phyloP scores from a whole-genome alignment of 441 rosid species.

The Bruguiera hainesii region DNA sequence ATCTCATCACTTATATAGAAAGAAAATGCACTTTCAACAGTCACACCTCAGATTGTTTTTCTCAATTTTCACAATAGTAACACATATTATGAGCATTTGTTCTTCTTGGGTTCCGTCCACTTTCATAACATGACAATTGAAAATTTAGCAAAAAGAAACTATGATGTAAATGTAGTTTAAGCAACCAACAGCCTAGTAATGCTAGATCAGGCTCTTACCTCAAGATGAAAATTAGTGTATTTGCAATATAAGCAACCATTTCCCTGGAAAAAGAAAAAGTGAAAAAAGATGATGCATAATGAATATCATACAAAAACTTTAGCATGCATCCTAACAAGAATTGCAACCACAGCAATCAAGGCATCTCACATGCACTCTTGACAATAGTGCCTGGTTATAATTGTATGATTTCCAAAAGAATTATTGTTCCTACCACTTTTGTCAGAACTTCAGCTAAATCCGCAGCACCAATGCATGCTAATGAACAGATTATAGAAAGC shows the following conservation, averaged over 20 bases:
- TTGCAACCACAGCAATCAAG: no score
- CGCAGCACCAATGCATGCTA: not conserved
- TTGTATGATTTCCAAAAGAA: no score
- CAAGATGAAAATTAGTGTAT: constrained; percentile 81
- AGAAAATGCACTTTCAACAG: no score
- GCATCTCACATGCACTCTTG: no score
- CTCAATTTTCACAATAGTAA: not conserved
- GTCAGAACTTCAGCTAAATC: not conserved
- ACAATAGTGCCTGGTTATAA: no score
- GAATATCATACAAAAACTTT: constrained; percentile 1
- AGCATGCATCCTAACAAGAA: no score
- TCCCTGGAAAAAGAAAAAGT: constrained; percentile 55
- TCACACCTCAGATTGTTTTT: not conserved
- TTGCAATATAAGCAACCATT: constrained; percentile 94
- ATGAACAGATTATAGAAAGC: not conserved
- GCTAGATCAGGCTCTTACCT: constrained; percentile 45
- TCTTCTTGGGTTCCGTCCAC: not conserved
- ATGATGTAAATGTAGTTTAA: not conserved
- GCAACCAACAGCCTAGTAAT: not conserved
- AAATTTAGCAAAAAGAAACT: not conserved
- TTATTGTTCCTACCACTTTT: no score
- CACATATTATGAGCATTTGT: constrained; percentile 6
- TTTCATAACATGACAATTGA: not conserved
- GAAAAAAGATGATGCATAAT: constrained; percentile 9
- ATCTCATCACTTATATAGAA: no score